A percentile compares a stretch with the other conserved stretches of the same genome.
These are phyloP conservation scores for Calonectria honghensis DNA, from an alignment of 2,329 filamentous ascomycete genomes.

Conservation along the genomic window DNA sequence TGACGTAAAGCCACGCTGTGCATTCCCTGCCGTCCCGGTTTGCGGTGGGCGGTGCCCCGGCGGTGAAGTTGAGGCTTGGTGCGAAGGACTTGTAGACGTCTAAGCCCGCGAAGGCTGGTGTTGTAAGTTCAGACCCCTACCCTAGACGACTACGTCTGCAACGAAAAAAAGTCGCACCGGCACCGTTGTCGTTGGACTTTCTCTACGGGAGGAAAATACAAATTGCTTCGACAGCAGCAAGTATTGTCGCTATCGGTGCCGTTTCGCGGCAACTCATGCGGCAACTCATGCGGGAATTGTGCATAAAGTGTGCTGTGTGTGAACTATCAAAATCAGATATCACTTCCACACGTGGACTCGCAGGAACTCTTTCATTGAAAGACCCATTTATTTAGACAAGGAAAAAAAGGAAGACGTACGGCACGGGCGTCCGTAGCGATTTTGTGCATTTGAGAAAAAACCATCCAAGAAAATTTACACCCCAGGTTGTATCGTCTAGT, in stretches of 20 bases:
- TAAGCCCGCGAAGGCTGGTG: conserved; percentile 28
- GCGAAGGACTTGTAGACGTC: conserved; percentile 18
- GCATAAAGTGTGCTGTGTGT: background rate
- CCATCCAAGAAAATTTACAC: conserved; percentile 44
- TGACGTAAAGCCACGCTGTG: conserved; percentile 35
- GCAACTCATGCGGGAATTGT: background rate
- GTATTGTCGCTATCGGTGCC: background rate
- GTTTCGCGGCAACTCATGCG: background rate
- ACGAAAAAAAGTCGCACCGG: background rate
- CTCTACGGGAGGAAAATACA: background rate
- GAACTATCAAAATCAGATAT: conserved; percentile 1
- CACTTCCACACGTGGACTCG: conserved; percentile 15
- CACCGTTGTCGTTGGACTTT: background rate
- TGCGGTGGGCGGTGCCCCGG: background rate
- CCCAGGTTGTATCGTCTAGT: conserved; percentile 23
- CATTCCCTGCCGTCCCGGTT: background rate
- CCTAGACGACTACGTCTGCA: conserved; percentile 7
- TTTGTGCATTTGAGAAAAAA: conserved; percentile 38
- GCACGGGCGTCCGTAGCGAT: conserved; percentile 18
- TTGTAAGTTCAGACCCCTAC: conserved; percentile 17
- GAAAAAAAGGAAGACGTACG: conserved; percentile 18
- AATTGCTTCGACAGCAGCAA: too few species aligned
- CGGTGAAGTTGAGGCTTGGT: conserved; percentile 32
- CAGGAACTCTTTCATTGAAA: conserved; percentile 18
- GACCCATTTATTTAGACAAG: conserved; percentile 22